Base-by-base conservation (phyloP, 371 early-diverging fungal genomes). In the Apophysomyces elegans region DNA sequence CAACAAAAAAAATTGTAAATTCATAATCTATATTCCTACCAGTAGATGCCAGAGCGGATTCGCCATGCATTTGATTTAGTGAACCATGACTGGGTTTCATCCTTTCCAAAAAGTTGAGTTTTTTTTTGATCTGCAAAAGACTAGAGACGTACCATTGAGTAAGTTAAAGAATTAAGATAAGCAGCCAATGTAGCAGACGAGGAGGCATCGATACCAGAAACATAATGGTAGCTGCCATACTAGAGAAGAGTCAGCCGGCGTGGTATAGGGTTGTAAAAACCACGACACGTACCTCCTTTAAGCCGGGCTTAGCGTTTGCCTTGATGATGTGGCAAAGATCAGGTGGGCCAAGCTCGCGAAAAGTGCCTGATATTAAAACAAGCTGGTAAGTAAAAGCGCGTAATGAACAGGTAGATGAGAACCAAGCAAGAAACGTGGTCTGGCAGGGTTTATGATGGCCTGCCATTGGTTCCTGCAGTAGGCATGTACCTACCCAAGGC, bases 291-390 rank as follows among this genome's bases (percentile, higher is more conserved):
- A 95, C 90, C 76, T 96, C 96, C 66, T 90, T 93, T 26, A 88
- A 81, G 37, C 86, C 86, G 56, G 91, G 86, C 75, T 93, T 95
- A 2, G 88, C 83, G 69, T 94, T 93, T 35, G 86, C 79, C 80
- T 98, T 98, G 54, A 93, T 89, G 61, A 98, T 88, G 74, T 96
- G 96, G 69, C 95, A 94, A 32, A 98, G 88, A 73, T 98, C 98
- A n/a, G 97, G 97, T 44, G 98, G 97, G 5, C 98, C 98, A 21
- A 98, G 84, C 72, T 96, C 96, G 54, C 95, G 90, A 74, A 94
- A 95, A 62, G 93, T 86, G 21, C 88, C 95, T 92, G 70, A 37
- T 44, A 62, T 41, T 26, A 37, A 9, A 9, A 21, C 21, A 26
- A 50, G 5, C 21, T 4, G 21, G 21, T 18, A 1, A 50, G 21